A percentile compares a stretch with the other conserved stretches of the same genome.
phyloP scores from a whole-genome alignment of 257 asterid genomes.

The Nicotiana undulata region DNA sequence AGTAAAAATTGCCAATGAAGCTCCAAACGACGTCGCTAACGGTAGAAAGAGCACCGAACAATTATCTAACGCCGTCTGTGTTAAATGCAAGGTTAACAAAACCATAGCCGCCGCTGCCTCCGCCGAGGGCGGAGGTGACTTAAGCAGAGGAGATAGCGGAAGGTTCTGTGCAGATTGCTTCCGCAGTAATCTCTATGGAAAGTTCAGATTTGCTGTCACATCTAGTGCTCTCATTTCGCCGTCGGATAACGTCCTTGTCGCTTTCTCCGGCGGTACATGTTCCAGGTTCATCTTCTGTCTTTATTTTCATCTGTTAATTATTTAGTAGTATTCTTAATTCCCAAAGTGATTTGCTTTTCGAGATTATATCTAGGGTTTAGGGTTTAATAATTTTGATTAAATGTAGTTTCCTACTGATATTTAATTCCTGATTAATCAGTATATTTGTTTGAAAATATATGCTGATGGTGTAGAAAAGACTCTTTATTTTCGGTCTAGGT shows the following conservation, averaged over 20 bases:
- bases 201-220: conserved; percentile 74
- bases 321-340: not conserved
- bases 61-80: conserved; percentile 25
- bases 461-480: not conserved
- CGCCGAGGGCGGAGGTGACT: conserved; percentile 16
- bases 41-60: conserved; percentile 14
- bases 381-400: not conserved
- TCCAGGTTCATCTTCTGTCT: conserved; percentile 47
- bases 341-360: not conserved
- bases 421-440: not conserved
- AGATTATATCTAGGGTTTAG: not conserved
- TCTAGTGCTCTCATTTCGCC: conserved; percentile 84
- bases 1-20: not conserved
- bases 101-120: conserved; percentile 43
- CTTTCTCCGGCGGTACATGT: conserved; percentile 86
- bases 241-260: conserved; percentile 74
- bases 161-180: conserved; percentile 78
- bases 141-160: conserved; percentile 37
- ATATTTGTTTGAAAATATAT: not conserved
- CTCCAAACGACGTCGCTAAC: conserved; percentile 12
- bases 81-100: conserved; percentile 58
- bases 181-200: conserved; percentile 60
- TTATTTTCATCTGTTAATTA: not conserved
- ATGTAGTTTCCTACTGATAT: not conserved
- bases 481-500: not conserved